Evolutionary conservation across 257 asterid species (phyloP), one percentile per base, ranked within the genome.

Genomic region (Solanum paucissectum): DNA sequence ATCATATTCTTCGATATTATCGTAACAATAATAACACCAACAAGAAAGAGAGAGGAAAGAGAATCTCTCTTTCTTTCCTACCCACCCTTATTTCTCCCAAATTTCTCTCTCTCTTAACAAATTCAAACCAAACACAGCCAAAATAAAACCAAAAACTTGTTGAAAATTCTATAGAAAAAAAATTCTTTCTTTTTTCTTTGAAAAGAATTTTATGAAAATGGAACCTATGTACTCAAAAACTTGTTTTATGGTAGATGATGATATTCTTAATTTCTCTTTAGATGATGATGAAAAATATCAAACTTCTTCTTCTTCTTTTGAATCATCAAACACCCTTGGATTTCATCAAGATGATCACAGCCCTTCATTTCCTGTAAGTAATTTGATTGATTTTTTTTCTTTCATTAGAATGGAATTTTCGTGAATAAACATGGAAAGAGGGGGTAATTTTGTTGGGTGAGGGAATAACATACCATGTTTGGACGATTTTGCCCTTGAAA

Each of bases 191-290:
- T 12, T 13, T 7, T 64, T 7, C 32, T 34, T 13, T 71, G 34
- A 66, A 87, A 8, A 4, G 40, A 46, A 68, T 21, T 6, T 32
- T 37, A 44, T 64, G 87, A 16, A 64, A 83, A 95, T 93, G 97
- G 94, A 92, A 87, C 89, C 75, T 91, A 49, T 92, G 91, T 90
- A 92, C 88, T 58, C 88, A 27, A 37, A 86, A 27, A 83, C 89
- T 34, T 87, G 93, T 89, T 93, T 94, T 86, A 37, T 88, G 85
- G 85, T 49, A 36, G 92, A 89, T 55, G 95, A 94, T 10, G 98
- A 95, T 92, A 91, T 95, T 58, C 91, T 96, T 68, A 87, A 95
- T 93, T 96, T 94, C 89, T 86, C 92, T 58, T 91, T 96, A 75
- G 96, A 93, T 40, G 93, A 89, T 7, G 91, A 84, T 25, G 91